Base-by-base conservation (phyloP, 331 rosid species). In the Quercus lobata region DNA sequence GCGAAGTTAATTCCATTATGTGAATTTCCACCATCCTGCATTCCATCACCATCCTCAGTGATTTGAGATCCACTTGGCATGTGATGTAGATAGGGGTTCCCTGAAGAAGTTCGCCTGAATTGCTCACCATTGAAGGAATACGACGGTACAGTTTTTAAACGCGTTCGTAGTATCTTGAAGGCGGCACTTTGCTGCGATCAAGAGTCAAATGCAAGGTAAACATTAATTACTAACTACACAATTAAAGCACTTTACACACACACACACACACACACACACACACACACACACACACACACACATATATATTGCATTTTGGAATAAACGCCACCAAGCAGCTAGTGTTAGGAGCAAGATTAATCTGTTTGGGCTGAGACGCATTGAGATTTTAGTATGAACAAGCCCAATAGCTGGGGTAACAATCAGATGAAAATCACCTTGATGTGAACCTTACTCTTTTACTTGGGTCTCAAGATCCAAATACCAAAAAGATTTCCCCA, bases 101-200 rank as follows among this genome's bases (percentile, higher is more conserved):
- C 94, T 0, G 89, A 90, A 34, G 97, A 76, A 32, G 88, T 82
- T 71, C 54, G 84, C 76, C 86, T 81, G 46, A 86, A 55, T 74
- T 86, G 94, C 73, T 93, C 97, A n/a, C 91, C 78, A 44, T 89
- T 84, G 74, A 93, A 92, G 30, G 97, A 84, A 83, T 89, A 89
- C 0, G 90, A 84, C 4, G 97, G 98, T 78, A 96, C 92, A 9
- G 97, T 93, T 86, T 96, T 90, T 76, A 96, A 85, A 58, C 98
- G 98, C 11, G 98, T 96, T 79, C 89, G 83, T 46, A 96, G 88
- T 80, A 96, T 88, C 91, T 93, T 93, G 79, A 96, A 96, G 61
- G 99, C 99, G 2, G 94, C 92, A 84, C 98, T 96, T 96, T 96
- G 99, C 99, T 96, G 97, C 85, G 80, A 79, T 68, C 29, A 44